phyloP scores from a whole-genome alignment of 805 yeast species.

The Candida cerambycidarum region DNA sequence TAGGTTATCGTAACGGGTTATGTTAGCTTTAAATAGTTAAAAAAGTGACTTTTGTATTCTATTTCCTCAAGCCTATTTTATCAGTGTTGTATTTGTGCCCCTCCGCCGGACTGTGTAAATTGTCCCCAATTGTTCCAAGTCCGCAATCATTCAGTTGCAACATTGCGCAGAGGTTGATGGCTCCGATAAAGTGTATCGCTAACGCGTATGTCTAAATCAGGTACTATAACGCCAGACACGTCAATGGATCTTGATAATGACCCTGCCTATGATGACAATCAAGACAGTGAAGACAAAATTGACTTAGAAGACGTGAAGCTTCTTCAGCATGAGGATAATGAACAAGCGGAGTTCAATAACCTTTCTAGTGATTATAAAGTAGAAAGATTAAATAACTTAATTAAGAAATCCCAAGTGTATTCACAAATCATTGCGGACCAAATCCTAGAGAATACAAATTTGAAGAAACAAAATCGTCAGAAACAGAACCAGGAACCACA shows the following conservation, averaged over 20 bases:
- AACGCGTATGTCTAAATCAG: conserved; percentile 6
- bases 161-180: too few species aligned
- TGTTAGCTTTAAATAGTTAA: too few species aligned
- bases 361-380: conserved; percentile 58
- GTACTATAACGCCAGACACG: conserved; percentile 8
- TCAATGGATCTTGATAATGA: conserved; percentile 4
- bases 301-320: conserved; percentile 2
- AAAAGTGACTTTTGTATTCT: too few species aligned
- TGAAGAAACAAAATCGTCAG: conserved; percentile 19
- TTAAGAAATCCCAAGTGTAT: conserved; percentile 85
- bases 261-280: neutral
- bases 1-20: too few species aligned
- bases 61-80: too few species aligned
- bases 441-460: conserved; percentile 44
- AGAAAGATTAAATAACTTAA: conserved; percentile 65
- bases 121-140: neutral
- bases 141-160: too few species aligned
- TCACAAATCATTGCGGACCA: conserved; percentile 85
- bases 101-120: too few species aligned
- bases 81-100: neutral
- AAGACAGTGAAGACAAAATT: conserved; percentile 2
- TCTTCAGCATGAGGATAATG: conserved; percentile 2
- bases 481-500: neutral
- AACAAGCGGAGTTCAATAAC: conserved; percentile 40
- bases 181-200: too few species aligned